Evolutionary conservation across 2,329 filamentous ascomycete genomes (phyloP).

Genomic region (Colletotrichum sp.): DNA sequence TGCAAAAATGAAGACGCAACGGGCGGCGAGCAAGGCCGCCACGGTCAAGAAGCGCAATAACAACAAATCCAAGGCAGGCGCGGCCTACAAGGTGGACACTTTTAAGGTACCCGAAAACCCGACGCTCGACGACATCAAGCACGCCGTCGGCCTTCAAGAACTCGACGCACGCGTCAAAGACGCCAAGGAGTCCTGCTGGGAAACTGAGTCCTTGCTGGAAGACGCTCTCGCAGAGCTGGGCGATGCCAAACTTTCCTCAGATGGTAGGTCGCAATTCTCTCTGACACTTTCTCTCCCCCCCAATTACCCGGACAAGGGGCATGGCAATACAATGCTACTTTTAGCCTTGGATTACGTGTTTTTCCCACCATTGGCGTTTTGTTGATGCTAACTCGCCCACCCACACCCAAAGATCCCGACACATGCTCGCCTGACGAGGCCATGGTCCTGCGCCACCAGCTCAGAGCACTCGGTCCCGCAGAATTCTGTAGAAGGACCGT

Average conservation of each 20-base stretch:
- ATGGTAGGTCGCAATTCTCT: conserved; percentile 43
- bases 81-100: conserved; percentile 34
- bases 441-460: conserved; percentile 68
- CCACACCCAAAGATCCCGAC: conserved; percentile 42
- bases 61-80: conserved; percentile 29
- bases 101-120: conserved; percentile 38
- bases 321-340: conserved; percentile 13
- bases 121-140: conserved; percentile 39
- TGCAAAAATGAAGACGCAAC: conserved; percentile 36
- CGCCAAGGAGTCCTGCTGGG: conserved; percentile 59
- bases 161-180: conserved; percentile 58
- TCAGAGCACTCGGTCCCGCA: conserved; percentile 78
- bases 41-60: conserved; percentile 32
- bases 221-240: conserved; percentile 65
- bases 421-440: conserved; percentile 74
- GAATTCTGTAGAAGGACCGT: conserved; percentile 79
- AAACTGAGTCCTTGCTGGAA: conserved; percentile 68
- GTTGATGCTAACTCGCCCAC: conserved; percentile 16
- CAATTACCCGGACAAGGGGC: background rate
- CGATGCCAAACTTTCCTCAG: conserved; percentile 48
- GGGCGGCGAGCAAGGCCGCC: conserved; percentile 33
- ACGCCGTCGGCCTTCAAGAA: conserved; percentile 40
- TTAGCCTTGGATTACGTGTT: conserved; percentile 15
- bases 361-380: background rate
- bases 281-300: background rate